Evolutionary conservation across 192 early-diverging fungal genomes (phyloP), one percentile per base, ranked within the genome.

Genomic region (Dissophora ornata): DNA sequence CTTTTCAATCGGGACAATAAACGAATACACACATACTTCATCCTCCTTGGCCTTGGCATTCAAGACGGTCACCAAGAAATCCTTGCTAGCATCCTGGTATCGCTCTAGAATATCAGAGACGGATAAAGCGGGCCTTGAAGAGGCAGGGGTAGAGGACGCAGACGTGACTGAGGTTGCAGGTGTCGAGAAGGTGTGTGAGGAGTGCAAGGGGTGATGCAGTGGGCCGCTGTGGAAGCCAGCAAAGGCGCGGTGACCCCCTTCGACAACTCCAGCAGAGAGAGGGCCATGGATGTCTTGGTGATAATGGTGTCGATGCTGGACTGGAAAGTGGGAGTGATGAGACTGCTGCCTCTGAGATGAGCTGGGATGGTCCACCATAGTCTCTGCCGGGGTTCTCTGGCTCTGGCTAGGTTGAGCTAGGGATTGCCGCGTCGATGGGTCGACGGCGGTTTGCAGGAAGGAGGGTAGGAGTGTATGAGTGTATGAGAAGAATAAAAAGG

Each of bases 1-100:
- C n/a, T n/a, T n/a, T n/a, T n/a, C n/a, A n/a, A n/a, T n/a, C n/a
- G n/a, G n/a, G n/a, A n/a, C n/a, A n/a, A n/a, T n/a, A n/a, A n/a
- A 46, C 28, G 2, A 12, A 56, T 4, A 44, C 11, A 41, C 12
- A 45, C 19, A 38, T 57, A 77, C 73, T 57, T 77, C 73, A 34
- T 77, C 73, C 36, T 77, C 73, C 38, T 77, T 77, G 28, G 73
- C 73, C 15, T 77, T 77, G 21, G 73, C 73, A 21, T 77, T 77
- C 15, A 77, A 32, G 18, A 77, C 58, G 16, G 65, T 56, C n/a
- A 67, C 53, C 45, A 77, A 51, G n/a, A 77, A 77, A 24, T 77
- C 73, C 12, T 62, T 77, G 54, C 53, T 77, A 38, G 73, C 73
- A 77, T 77, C 73, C 18, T 67, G 63, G 24, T 77, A 77, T 36